phyloP scores from a whole-genome alignment of 2,329 filamentous ascomycete genomes.

The Aspergillus awamori region DNA sequence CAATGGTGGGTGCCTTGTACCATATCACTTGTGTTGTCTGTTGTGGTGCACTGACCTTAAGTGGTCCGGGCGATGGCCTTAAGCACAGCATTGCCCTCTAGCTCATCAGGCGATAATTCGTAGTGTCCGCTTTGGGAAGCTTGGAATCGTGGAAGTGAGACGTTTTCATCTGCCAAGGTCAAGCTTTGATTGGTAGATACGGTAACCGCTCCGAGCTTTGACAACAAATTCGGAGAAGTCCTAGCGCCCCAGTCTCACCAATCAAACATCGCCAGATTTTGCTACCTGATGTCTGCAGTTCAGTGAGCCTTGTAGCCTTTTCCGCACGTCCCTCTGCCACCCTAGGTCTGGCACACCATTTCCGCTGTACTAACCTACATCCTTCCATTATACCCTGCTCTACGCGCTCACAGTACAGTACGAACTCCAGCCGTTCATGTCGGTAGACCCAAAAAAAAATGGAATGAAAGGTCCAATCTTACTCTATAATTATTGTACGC shows the following conservation, averaged over 20 bases:
- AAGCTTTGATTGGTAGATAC: too few relatives aligned
- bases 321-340: neutral
- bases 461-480: neutral
- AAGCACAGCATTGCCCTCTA: too few relatives aligned
- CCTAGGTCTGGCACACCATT: slow-evolving; percentile 1
- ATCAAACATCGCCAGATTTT: neutral
- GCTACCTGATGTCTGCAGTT: slow-evolving; percentile 1
- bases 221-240: neutral
- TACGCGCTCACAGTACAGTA: neutral
- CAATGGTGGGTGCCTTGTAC: neutral
- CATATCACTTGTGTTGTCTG: too few relatives aligned
- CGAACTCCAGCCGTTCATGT: neutral
- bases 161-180: too few relatives aligned
- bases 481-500: neutral
- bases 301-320: neutral
- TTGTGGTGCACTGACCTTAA: too few relatives aligned
- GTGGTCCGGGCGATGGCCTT: too few relatives aligned
- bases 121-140: neutral
- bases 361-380: neutral
- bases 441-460: neutral
- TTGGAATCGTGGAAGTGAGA: too few relatives aligned
- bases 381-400: neutral
- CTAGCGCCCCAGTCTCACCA: neutral
- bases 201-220: neutral
- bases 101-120: neutral